Base-by-base conservation (phyloP, 345 rosid genomes). In the Garcia nutans region DNA sequence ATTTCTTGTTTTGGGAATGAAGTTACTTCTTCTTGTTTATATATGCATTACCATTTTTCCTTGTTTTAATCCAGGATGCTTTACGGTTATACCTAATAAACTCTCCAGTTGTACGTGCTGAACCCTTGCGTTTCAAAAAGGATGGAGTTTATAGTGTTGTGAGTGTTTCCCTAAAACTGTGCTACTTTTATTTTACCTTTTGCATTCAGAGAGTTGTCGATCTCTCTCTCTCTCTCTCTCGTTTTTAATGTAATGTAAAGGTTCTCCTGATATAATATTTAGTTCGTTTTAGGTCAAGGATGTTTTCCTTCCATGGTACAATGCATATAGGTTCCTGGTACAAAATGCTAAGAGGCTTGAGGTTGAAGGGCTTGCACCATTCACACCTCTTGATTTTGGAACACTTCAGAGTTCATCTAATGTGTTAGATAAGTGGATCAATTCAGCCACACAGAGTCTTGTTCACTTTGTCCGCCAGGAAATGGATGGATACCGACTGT, bases 231-330 rank as follows among this genome's bases (percentile, higher is more conserved):
- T n/a, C n/a, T n/a, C n/a, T n/a, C n/a, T n/a, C n/a, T n/a, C n/a
- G n/a, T n/a, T n/a, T n/a, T n/a, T n/a, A n/a, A n/a, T n/a, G n/a
- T n/a, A n/a, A n/a, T 28, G 12, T 41, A 12, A 8, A 47, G 70
- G 58, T 64, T 20, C 64, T 69, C 55, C 58, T 73, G 17, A 61
- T 74, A 49, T 45, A 19, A 61, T 59, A 33, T 76, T 73, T 81
- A 65, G 26, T 55, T 61, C 63, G 55, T 74, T 33, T 80, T 85
- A 96, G 98, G 99, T 96, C 78, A 96, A 92, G 86, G 99, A 93
- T 84, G 98, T 96, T 63, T 93, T 96, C 85, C 99, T 96, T 81
- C 99, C 99, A 42, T 96, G 97, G 99, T 96, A 96, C 84, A 96
- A 96, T 88, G 99, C 99, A 12, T 92, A 91, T 83, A 87, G 99